Percentiles rank a stretch among this genome's conserved stretches.
Conservation (phyloP, 306 rosid species). For the Cicer judaicum region DNA sequence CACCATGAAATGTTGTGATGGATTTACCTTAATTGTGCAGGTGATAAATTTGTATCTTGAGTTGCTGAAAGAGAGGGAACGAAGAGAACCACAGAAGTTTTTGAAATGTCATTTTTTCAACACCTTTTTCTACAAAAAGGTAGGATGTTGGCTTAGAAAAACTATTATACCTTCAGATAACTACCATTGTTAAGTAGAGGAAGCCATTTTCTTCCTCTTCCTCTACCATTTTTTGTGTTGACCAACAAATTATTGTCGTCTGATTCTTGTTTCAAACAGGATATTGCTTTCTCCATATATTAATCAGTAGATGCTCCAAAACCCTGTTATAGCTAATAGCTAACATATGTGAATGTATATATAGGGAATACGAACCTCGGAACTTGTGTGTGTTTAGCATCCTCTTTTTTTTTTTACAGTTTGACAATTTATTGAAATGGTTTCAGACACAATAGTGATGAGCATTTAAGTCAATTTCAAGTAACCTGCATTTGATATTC, state of each 20-base stretch:
- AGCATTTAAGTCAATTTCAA: constrained; percentile 4
- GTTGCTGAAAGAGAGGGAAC: constrained; percentile 97
- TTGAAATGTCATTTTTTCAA: constrained; percentile 94
- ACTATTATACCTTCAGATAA: neutral
- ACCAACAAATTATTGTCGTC: constrained; percentile 11
- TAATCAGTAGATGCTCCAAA: constrained; percentile 9
- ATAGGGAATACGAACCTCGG: neutral
- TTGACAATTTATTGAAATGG: neutral
- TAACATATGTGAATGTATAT: neutral
- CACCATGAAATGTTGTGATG: constrained; percentile 36
- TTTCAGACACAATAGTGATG: constrained; percentile 2
- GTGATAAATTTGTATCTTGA: constrained; percentile 91
- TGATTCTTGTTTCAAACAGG: neutral
- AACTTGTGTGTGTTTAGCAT: constrained; percentile 1
- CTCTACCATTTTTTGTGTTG: constrained; percentile 20
- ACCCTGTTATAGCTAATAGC: neutral
- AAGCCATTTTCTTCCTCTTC: constrained; percentile 32
- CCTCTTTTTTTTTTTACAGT: neutral
- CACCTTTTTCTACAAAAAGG: constrained; percentile 96
- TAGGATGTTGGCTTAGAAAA: constrained; percentile 44
- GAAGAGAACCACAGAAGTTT: constrained; percentile 73
- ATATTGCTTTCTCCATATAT: neutral
- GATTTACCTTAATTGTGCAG: constrained; percentile 54
- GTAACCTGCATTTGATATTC: constrained; percentile 8
- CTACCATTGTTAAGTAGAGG: constrained; percentile 11